These are phyloP conservation scores for Penicillium sp. DNA, from an alignment of 2,329 filamentous ascomycete genomes.

Conservation along the genomic window DNA sequence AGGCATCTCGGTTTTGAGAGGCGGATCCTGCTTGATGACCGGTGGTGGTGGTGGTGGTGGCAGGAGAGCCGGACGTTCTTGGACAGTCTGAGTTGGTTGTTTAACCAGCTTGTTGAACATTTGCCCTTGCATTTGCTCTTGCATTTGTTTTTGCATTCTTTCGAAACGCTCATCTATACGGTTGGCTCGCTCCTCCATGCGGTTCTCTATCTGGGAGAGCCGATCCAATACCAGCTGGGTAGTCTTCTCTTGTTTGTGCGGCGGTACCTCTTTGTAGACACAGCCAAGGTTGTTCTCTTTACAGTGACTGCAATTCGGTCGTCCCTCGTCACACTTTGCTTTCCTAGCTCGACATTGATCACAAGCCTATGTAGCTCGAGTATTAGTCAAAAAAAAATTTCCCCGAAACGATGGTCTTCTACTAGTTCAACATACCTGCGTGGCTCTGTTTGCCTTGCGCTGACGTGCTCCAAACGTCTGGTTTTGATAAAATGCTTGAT, in stretches of 20 bases:
- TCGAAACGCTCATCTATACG: conserved; percentile 7
- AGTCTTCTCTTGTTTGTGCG: conserved; percentile 67
- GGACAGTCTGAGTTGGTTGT: background rate
- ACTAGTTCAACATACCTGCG: conserved; percentile 35
- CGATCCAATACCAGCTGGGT: conserved; percentile 41
- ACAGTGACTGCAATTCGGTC: conserved; percentile 79
- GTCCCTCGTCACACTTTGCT: conserved; percentile 86
- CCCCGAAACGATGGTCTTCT: background rate
- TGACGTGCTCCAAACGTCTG: conserved; percentile 36
- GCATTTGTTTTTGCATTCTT: conserved; percentile 7
- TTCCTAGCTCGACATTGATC: conserved; percentile 85
- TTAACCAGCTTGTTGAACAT: background rate
- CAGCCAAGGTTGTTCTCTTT: conserved; percentile 81
- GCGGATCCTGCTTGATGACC: background rate
- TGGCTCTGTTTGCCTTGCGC: conserved; percentile 42
- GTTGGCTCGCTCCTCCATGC: conserved; percentile 18
- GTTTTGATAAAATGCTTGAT: conserved; percentile 33
- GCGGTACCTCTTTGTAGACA: conserved; percentile 85
- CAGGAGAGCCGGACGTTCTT: background rate
- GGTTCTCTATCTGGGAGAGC: conserved; percentile 34
- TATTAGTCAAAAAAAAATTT: conserved; percentile 2
- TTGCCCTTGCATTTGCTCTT: conserved; percentile 1
- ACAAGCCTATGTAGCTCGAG: conserved; percentile 65
- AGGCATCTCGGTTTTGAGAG: conserved; percentile 1
- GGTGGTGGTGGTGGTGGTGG: conserved; percentile 3